Evolutionary conservation across 78 protist genomes (phyloP), one percentile per base, ranked within the genome.

Genomic region (Cavenderia fasciculata): DNA sequence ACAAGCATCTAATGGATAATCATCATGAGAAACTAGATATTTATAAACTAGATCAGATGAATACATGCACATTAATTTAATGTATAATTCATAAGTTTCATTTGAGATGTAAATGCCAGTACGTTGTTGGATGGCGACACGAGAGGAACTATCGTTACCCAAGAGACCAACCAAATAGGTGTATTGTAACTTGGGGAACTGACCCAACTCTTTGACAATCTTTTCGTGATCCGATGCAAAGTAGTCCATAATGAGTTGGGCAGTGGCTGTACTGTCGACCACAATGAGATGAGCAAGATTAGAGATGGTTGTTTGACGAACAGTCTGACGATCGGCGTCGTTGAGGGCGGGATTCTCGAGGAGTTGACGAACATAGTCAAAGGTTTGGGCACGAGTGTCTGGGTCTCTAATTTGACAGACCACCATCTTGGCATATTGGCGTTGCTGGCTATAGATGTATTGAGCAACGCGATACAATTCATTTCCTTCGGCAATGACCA

Each of bases 1-100:
- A 59, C 94, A 88, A 7, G 59, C 23, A 59, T 88, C 94, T 12
- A 88, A 66, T 86, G 91, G 87, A 74, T 88, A 88, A 27, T 88
- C 70, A 62, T 88, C 94, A 27, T 88, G 59, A 8, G 74, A 52
- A 0, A 51, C n/a, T 1, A 88, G 59, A 36, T 88, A 88, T 23
- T 33, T 72, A 29, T 52, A 52, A 8, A 88, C 94, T 3, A 46
- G 10, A 21, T 84, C 69, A n/a, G 94, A 90, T 44, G 76, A 27
- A 44, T 74, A 84, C 12, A 40, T 51, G 23, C 94, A 88, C 94
- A 88, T 88, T 4, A 88, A 27, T 44, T 61, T 33, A 16, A 88
- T 23, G 44, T 84, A 88, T 19, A 82, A 61, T 29, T 88, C 94
- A 29, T 88, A 72, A 8, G 87, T 71, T 65, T 77, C 88, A 25